These are phyloP conservation scores for Cyberlindnera samutprakarnensis DNA, from an alignment of 805 yeast species.

Conservation along the genomic window DNA sequence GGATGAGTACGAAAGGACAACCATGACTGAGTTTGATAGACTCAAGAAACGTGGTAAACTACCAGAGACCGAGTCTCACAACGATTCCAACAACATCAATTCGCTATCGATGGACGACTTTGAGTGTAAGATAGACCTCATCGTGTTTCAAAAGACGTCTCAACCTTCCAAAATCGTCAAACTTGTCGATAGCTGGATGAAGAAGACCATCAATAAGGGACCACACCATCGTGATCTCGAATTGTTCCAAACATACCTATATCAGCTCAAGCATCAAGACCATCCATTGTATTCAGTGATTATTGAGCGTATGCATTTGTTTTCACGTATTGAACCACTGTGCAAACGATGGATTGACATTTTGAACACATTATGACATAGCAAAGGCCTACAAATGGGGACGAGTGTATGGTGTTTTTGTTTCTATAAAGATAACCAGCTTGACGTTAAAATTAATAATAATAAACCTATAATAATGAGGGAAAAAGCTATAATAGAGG, in stretches of 20 bases:
- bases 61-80: too few relatives aligned
- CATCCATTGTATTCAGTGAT: conserved; percentile 12
- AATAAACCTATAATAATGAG: too few relatives aligned
- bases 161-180: conserved; percentile 29
- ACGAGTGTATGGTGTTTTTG: too few relatives aligned
- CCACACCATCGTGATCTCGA: conserved; percentile 35
- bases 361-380: not conserved
- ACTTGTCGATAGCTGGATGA: conserved; percentile 31
- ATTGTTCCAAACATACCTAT: conserved; percentile 28
- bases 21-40: conserved; percentile 9
- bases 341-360: conserved; percentile 10
- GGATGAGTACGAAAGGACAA: conserved; percentile 9
- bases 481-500: not conserved
- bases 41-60: conserved; percentile 10
- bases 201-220: conserved; percentile 24
- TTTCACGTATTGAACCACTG: conserved; percentile 1
- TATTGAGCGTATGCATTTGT: conserved; percentile 11
- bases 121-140: conserved; percentile 3
- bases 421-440: too few relatives aligned
- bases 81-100: too few relatives aligned
- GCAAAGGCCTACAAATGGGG: not conserved
- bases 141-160: conserved; percentile 26
- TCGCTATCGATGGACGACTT: conserved; percentile 14
- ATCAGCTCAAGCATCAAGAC: conserved; percentile 22
- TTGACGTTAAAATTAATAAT: too few relatives aligned